A percentile compares a stretch with the other conserved stretches of the same genome.
phyloP scores from a whole-genome alignment of 2,329 filamentous ascomycete genomes.

The Esteya vermicola region DNA sequence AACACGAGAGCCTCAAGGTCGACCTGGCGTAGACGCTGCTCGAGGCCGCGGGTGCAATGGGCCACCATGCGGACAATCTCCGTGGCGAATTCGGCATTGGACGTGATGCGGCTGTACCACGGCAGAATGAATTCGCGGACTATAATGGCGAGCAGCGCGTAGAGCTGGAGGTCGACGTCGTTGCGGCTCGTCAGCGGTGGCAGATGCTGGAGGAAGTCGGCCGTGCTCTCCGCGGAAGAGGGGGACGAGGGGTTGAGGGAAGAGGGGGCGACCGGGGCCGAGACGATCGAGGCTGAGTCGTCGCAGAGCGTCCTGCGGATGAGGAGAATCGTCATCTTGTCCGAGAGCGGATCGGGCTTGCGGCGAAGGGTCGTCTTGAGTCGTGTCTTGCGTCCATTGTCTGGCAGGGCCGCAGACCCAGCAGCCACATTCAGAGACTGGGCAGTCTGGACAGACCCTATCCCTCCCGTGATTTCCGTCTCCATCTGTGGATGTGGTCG shows the following conservation, averaged over 20 bases:
- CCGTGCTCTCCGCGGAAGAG: neutral
- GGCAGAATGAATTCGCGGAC: slow-evolving; percentile 79
- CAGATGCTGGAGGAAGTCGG: slow-evolving; percentile 48
- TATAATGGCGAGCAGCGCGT: slow-evolving; percentile 81
- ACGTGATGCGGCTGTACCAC: slow-evolving; percentile 89
- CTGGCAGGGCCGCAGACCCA: too few species aligned
- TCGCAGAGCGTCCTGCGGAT: slow-evolving; percentile 77
- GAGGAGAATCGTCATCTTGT: slow-evolving; percentile 65
- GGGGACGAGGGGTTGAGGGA: slow-evolving; percentile 20
- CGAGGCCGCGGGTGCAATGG: slow-evolving; percentile 76
- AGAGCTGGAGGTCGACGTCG: slow-evolving; percentile 84
- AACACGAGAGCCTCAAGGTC: slow-evolving; percentile 73
- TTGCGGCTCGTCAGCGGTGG: slow-evolving; percentile 90
- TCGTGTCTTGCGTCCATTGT: neutral
- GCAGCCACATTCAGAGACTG: too few species aligned
- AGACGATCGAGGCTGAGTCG: slow-evolving; percentile 21
- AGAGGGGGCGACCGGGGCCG: slow-evolving; percentile 19
- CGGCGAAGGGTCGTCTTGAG: slow-evolving; percentile 12
- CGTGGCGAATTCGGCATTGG: slow-evolving; percentile 74
- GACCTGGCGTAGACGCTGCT: slow-evolving; percentile 69
- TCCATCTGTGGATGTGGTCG: too few species aligned
- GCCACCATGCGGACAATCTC: slow-evolving; percentile 85
- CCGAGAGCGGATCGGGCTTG: slow-evolving; percentile 47
- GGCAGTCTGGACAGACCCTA: too few species aligned
- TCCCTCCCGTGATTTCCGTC: too few species aligned